These are phyloP conservation scores for Pseudogymnoascus sp. DNA, from an alignment of 2,329 filamentous ascomycete species.

Conservation along the genomic window DNA sequence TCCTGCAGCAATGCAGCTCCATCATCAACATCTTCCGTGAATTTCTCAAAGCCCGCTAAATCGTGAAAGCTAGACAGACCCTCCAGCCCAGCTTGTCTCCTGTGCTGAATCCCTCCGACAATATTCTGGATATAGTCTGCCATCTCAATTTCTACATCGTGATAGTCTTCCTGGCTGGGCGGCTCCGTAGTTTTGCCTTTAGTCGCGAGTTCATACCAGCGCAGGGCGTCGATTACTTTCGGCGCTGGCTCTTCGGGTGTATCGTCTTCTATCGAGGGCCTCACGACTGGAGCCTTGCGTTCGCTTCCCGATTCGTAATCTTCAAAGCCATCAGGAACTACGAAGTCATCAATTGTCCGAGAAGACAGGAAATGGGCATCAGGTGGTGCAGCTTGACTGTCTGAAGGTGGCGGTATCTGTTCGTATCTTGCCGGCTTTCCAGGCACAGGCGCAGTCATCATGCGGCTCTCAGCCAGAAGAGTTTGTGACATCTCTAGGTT, in stretches of 20 bases:
- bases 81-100: neutral
- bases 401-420: neutral
- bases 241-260: neutral
- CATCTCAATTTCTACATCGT: constrained; percentile 3
- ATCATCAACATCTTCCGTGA: constrained; percentile 22
- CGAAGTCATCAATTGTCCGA: constrained; percentile 17
- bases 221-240: neutral
- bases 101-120: neutral
- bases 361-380: neutral
- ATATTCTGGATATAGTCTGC: constrained; percentile 6
- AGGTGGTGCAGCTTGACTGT: neutral
- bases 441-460: neutral
- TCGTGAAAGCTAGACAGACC: constrained; percentile 15
- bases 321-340: constrained; percentile 20
- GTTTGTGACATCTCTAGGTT: neutral
- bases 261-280: neutral
- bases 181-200: neutral
- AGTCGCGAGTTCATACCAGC: constrained; percentile 1
- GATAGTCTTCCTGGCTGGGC: neutral
- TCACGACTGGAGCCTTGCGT: neutral
- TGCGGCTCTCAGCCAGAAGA: neutral
- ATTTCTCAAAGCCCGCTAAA: constrained; percentile 14
- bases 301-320: constrained; percentile 3
- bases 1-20: constrained; percentile 15
- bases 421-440: constrained; percentile 1